Evolutionary conservation across 176 grass and related monocot species (phyloP), one percentile per base, ranked within the genome.

Genomic region (Guadua angustifolia): DNA sequence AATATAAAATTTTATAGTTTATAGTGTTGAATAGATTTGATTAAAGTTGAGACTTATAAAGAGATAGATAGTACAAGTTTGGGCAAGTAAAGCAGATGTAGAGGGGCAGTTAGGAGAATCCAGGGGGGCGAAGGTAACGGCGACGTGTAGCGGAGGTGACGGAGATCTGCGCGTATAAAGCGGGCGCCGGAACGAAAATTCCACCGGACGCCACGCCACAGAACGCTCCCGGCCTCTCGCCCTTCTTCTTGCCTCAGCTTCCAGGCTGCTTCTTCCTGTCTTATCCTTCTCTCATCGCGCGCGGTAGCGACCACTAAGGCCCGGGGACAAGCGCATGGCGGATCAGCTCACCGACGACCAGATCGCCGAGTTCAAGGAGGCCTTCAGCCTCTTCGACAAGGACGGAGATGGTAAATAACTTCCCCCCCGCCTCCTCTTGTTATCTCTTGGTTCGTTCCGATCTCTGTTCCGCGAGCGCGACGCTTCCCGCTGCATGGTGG

Each of bases 281-380:
- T 57, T 18, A 21, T 57, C 55, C 55, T 56, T 56, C 53, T 22
- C 55, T 57, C 21, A 22, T 8, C 29, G 29, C 29, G 29, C 19
- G 19, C 19, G 19, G 52, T n/a, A 56, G 53, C 53, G 19, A 56
- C 19, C 53, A n/a, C 53, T 7, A 56, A 56, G 19, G 7, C 55
- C 55, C 2, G 19, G 8, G 55, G 19, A 57, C 55, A n/a, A 57
- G 8, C 55, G 35, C 79, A 95, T 94, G 93, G 93, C 90, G 78
- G 93, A 95, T 69, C 93, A 95, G 75, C 90, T 95, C 87, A 95
- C 93, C 62, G 93, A 95, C 68, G 93, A 95, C 90, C 93, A 95
- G 90, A 95, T 95, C 85, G 86, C 93, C 71, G 93, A 95, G 93
- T 95, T 95, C 90, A 95, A 95, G 90, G 93, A 95, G 74, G 93